Conservation (phyloP, 768 basidiomycete species). For the Boletellus ananiceps region DNA sequence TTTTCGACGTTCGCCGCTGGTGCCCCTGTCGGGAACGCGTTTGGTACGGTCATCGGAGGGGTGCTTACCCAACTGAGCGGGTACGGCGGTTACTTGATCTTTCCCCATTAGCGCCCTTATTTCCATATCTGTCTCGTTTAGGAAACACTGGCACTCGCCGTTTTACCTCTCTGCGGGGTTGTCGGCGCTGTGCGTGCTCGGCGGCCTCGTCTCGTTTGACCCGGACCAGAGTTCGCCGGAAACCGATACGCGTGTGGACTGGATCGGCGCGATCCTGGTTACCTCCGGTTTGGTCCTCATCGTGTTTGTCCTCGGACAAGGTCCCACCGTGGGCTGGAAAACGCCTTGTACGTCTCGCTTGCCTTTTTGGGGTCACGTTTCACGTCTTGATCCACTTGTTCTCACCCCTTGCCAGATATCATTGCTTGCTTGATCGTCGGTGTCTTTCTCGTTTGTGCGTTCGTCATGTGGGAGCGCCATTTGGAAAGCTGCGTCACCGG, state of each 20-base stretch:
- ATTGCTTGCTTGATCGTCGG: slow-evolving; percentile 64
- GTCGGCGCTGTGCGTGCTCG: slow-evolving; percentile 45
- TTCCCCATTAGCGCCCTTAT: neutral
- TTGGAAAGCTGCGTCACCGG: slow-evolving; percentile 39
- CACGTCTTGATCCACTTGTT: neutral
- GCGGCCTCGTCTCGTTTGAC: slow-evolving; percentile 56
- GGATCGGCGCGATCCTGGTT: slow-evolving; percentile 66
- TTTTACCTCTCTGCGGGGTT: slow-evolving; percentile 61
- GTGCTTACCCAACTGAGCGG: slow-evolving; percentile 52
- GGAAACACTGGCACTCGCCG: slow-evolving; percentile 59
- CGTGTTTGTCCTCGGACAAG: slow-evolving; percentile 70
- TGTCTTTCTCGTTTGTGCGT: slow-evolving; percentile 48
- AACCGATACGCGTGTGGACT: slow-evolving; percentile 56
- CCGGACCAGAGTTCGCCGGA: slow-evolving; percentile 42
- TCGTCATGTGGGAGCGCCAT: slow-evolving; percentile 62
- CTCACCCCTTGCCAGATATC: slow-evolving; percentile 45
- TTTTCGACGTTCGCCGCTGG: slow-evolving; percentile 85
- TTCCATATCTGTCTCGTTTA: slow-evolving; percentile 4
- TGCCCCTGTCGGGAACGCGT: slow-evolving; percentile 71
- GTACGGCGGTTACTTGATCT: slow-evolving; percentile 21
- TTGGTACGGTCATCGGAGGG: slow-evolving; percentile 72
- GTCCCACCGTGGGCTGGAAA: slow-evolving; percentile 59
- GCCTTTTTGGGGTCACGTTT: slow-evolving; percentile 18
- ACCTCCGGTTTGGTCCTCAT: slow-evolving; percentile 66
- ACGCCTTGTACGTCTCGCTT: slow-evolving; percentile 43